Conservation (phyloP, 306 rosid species). For the Castanopsis chinensis region DNA sequence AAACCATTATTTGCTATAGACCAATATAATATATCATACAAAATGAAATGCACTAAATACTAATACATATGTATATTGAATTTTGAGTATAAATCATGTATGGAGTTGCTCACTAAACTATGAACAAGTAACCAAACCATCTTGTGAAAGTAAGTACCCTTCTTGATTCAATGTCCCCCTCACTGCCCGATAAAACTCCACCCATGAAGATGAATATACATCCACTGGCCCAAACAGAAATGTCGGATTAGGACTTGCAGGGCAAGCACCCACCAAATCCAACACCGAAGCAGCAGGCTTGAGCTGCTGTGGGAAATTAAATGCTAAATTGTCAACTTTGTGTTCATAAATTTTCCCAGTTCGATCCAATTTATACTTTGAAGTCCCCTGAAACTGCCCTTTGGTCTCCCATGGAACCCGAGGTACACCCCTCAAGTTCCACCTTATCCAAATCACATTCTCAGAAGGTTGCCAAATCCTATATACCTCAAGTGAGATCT, state of each 20-base stretch:
- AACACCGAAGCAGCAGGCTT: constrained; percentile 73
- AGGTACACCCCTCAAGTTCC: constrained; percentile 90
- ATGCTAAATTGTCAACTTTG: constrained; percentile 85
- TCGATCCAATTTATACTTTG: constrained; percentile 74
- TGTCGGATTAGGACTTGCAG: constrained; percentile 86
- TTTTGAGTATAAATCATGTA: constrained; percentile 34
- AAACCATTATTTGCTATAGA: constrained; percentile 32
- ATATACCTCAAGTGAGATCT: constrained; percentile 71
- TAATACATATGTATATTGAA: constrained; percentile 17
- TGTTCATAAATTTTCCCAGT: constrained; percentile 91
- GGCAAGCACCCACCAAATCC: constrained; percentile 83
- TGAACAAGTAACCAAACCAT: constrained; percentile 69
- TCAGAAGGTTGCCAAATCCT: constrained; percentile 96
- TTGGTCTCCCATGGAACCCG: constrained; percentile 92
- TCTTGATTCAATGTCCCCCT: constrained; percentile 60
- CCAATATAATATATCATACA: constrained; percentile 21
- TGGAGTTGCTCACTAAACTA: constrained; percentile 34
- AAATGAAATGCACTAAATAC: constrained; percentile 14
- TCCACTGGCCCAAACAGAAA: constrained; percentile 69
- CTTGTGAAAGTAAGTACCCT: constrained; percentile 53
- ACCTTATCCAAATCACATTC: constrained; percentile 78
- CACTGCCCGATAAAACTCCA: constrained; percentile 69
- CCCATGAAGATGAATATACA: constrained; percentile 70
- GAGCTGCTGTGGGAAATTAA: constrained; percentile 68
- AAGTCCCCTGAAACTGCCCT: constrained; percentile 96